Conservation (phyloP, 2,329 filamentous ascomycete species). For the Grosmannia huntii region DNA sequence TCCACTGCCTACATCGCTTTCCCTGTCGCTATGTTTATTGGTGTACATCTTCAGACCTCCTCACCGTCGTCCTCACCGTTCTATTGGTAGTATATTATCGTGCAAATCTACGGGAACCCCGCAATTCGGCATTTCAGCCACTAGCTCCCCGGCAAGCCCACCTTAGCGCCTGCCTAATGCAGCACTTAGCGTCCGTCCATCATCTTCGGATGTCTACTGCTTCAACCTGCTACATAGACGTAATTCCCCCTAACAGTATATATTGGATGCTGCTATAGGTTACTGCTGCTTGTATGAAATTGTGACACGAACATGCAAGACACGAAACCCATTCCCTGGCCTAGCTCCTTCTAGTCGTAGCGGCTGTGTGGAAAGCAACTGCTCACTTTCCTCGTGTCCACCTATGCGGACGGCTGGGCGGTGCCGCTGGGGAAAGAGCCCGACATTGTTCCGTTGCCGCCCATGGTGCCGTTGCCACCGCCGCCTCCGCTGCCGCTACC, state of each 20-base stretch:
- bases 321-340: neutral
- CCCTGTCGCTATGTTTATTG: neutral
- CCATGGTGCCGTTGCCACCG: neutral
- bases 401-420: neutral
- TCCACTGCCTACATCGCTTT: neutral
- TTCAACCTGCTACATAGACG: no score
- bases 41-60: neutral
- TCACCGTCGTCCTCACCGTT: no score
- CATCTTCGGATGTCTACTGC: no score
- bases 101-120: neutral
- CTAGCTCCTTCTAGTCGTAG: neutral
- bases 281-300: no score
- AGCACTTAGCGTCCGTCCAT: neutral
- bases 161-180: neutral
- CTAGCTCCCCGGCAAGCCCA: neutral
- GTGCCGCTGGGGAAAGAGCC: neutral
- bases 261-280: neutral
- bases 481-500: conserved; percentile 1
- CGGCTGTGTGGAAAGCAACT: neutral
- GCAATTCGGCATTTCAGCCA: neutral
- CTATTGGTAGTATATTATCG: no score
- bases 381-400: neutral
- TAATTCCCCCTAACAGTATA: neutral
- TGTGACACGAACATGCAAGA: neutral
- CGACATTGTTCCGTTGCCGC: neutral